Evolutionary conservation across 2,329 filamentous ascomycete species (phyloP).

Genomic region (Triangularia verruculosa): DNA sequence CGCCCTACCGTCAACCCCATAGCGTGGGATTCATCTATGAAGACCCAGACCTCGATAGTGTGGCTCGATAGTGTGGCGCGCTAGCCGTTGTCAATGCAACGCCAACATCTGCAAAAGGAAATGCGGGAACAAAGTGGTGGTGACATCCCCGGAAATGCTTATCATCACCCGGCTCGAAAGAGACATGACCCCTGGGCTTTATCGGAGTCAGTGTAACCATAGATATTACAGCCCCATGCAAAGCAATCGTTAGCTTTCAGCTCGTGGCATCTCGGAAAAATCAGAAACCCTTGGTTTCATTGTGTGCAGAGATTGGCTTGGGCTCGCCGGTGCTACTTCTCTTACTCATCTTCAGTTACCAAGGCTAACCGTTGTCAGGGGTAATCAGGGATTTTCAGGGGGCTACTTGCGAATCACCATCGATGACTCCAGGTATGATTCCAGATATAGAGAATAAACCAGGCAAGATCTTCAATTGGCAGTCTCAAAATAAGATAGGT

Average conservation of each 20-base stretch:
- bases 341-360: too few species aligned
- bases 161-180: neutral
- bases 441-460: neutral
- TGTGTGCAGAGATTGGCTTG: too few species aligned
- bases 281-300: neutral
- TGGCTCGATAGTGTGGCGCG: neutral
- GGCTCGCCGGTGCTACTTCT: too few species aligned
- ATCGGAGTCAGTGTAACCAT: neutral
- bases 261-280: neutral
- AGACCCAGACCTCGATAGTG: neutral
- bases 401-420: too few species aligned
- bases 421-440: too few species aligned
- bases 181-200: neutral
- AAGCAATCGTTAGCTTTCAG: neutral
- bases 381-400: neutral
- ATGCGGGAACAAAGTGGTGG: neutral
- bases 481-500: too few species aligned
- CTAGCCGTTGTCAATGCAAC: neutral
- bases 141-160: neutral
- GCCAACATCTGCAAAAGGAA: neutral
- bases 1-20: neutral
- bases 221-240: neutral
- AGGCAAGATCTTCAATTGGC: too few species aligned
- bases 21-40: neutral
- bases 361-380: neutral